A percentile compares a stretch with the other conserved stretches of the same genome.
Evolutionary conservation across 306 rosid genomes (phyloP).

Genomic region (Prunus mume): DNA sequence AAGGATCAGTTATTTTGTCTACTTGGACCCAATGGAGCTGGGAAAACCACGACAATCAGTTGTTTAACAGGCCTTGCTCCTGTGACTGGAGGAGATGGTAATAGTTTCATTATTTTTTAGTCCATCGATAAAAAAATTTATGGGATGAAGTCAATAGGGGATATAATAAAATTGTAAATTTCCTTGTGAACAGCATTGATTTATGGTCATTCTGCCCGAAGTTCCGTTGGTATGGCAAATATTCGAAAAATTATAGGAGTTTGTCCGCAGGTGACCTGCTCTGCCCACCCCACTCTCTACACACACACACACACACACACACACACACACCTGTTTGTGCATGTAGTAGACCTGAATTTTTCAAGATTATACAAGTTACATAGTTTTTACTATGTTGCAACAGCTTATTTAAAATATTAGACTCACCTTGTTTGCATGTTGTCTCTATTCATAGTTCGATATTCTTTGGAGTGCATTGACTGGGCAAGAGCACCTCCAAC

Average conservation of each 20-base stretch:
- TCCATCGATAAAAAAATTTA: not conserved
- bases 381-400: not conserved
- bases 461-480: constrained; percentile 85
- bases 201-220: constrained; percentile 67
- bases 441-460: constrained; percentile 13
- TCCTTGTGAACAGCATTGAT: constrained; percentile 53
- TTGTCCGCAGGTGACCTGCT: constrained; percentile 76
- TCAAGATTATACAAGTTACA: not conserved
- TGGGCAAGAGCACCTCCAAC: constrained; percentile 83
- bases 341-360: not conserved
- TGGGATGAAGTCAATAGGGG: not conserved
- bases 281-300: not conserved
- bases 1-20: constrained; percentile 91
- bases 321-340: not conserved
- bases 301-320: not conserved
- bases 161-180: constrained; percentile 13
- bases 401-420: not conserved
- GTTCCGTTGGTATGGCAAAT: constrained; percentile 69
- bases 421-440: not conserved
- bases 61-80: constrained; percentile 94
- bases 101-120: constrained; percentile 15
- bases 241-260: constrained; percentile 80
- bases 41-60: constrained; percentile 79
- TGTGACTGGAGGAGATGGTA: constrained; percentile 84
- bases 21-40: constrained; percentile 94